phyloP scores from a whole-genome alignment of 2,329 filamentous ascomycete species.

The Moelleriella libera region DNA sequence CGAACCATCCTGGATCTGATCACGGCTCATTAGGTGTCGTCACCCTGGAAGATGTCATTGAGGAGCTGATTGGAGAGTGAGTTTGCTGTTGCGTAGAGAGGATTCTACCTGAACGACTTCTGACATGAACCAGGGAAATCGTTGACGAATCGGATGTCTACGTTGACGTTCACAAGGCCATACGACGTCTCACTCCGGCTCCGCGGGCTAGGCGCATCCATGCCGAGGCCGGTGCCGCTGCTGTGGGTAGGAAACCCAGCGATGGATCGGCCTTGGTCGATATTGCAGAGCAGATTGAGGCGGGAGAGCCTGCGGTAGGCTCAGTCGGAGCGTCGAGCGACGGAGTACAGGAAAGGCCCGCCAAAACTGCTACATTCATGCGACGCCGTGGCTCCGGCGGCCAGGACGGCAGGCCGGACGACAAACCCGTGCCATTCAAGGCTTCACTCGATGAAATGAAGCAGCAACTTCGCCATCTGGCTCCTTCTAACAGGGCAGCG shows the following conservation, averaged over 20 bases:
- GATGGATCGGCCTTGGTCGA: constrained; percentile 18
- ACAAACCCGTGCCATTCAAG: constrained; percentile 35
- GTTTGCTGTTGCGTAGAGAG: constrained; percentile 19
- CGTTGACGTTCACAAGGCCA: constrained; percentile 95
- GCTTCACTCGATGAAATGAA: constrained; percentile 49
- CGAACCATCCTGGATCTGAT: constrained; percentile 77
- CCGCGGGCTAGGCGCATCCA: constrained; percentile 53
- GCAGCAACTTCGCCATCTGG: constrained; percentile 45
- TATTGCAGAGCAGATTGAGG: constrained; percentile 28
- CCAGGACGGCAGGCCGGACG: constrained; percentile 34
- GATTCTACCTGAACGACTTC: not conserved
- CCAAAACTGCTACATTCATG: constrained; percentile 42
- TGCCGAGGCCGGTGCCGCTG: constrained; percentile 16
- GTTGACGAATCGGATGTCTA: constrained; percentile 98
- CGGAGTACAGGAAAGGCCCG: constrained; percentile 26
- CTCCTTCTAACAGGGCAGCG: constrained; percentile 51
- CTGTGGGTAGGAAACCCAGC: constrained; percentile 15
- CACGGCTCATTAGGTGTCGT: constrained; percentile 86
- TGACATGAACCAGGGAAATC: constrained; percentile 56
- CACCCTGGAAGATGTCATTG: constrained; percentile 94
- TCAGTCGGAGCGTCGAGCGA: constrained; percentile 25
- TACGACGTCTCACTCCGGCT: constrained; percentile 73
- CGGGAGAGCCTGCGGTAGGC: constrained; percentile 13
- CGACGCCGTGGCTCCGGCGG: constrained; percentile 43
- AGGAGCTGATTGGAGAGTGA: constrained; percentile 94